These are phyloP conservation scores for Metschnikowia sp. DNA, from an alignment of 805 yeast species.

Conservation along the genomic window DNA sequence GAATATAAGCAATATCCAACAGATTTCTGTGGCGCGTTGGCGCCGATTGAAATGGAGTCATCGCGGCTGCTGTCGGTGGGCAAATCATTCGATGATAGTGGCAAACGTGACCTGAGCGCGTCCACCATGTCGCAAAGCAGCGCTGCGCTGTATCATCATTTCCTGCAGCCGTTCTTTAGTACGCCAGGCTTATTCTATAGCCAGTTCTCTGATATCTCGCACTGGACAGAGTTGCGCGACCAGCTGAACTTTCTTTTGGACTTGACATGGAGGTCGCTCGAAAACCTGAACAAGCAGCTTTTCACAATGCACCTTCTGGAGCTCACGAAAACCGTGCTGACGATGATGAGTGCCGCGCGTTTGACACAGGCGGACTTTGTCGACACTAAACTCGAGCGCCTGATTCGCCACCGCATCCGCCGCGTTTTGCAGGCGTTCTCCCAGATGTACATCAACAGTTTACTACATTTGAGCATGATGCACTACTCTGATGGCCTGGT, in stretches of 20 bases:
- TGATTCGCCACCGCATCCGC: slow-evolving; percentile 49
- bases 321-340: slow-evolving; percentile 50
- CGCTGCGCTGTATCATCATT: slow-evolving; percentile 37
- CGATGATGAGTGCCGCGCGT: slow-evolving; percentile 54
- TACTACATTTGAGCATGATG: slow-evolving; percentile 51
- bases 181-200: slow-evolving; percentile 49
- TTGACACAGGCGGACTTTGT: slow-evolving; percentile 50
- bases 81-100: slow-evolving; percentile 24
- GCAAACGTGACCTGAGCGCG: slow-evolving; percentile 38
- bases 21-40: slow-evolving; percentile 5
- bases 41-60: not conserved
- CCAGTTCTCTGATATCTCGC: slow-evolving; percentile 55
- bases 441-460: slow-evolving; percentile 62
- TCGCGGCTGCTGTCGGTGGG: slow-evolving; percentile 12
- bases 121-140: slow-evolving; percentile 30
- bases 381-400: slow-evolving; percentile 43
- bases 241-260: slow-evolving; percentile 47
- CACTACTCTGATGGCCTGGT: slow-evolving; percentile 25
- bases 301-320: slow-evolving; percentile 53
- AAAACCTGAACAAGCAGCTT: slow-evolving; percentile 46
- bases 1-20: slow-evolving; percentile 10
- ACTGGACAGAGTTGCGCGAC: slow-evolving; percentile 57
- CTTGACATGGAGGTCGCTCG: slow-evolving; percentile 48
- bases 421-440: slow-evolving; percentile 54
- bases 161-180: slow-evolving; percentile 39